Base-by-base conservation (phyloP, 148 eudicot genomes). In the Vaccinium vitisidaea region DNA sequence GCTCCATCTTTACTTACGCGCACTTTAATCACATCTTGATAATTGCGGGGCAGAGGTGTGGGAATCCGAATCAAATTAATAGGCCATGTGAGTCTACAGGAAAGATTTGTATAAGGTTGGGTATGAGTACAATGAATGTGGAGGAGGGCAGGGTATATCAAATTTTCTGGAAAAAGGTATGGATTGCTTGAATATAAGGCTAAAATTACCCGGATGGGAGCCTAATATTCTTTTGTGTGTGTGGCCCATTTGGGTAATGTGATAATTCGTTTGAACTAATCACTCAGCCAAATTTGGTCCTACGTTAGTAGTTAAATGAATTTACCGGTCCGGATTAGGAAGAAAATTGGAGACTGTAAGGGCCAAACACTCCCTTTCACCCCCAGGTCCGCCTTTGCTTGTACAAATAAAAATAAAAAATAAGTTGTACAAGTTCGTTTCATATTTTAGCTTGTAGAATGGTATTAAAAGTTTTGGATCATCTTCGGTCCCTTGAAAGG, bases 191-290 rank as follows among this genome's bases (percentile, higher is more conserved):
- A 79, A 54, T 54, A 15, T 7, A 63, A 63, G 53, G 53, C 21
- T 53, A 21, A 43, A 75, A 46, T 49, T 76, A 48, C 15, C 79
- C 76, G 32, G 21, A 36, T 32, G 19, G 15, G 9, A 32, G 48
- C 76, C 76, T 71, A 71, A 43, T 43, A 75, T 75, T 75, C 52
- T 43, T 75, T 16, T 36, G 12, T 73, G 36, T n/a, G 76, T 73
- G 16, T 73, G 77, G 49, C 46, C 7, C 49, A 43, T 75, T 18
- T 75, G 15, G 14, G 53, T 21, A 48, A 75, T 48, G 53, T 75
- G 53, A 12, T 48, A 1, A 46, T 74, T 18, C 77, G 10, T 71
- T 30, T 2, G 14, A 71, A 71, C 12, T 14, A 16, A 25, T 11
- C 11, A 25, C 36, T 67, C 73, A 11, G 12, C 15, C 15, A 67